Conservation (phyloP, 805 yeast species). For the Barnettozyma vustinii region DNA sequence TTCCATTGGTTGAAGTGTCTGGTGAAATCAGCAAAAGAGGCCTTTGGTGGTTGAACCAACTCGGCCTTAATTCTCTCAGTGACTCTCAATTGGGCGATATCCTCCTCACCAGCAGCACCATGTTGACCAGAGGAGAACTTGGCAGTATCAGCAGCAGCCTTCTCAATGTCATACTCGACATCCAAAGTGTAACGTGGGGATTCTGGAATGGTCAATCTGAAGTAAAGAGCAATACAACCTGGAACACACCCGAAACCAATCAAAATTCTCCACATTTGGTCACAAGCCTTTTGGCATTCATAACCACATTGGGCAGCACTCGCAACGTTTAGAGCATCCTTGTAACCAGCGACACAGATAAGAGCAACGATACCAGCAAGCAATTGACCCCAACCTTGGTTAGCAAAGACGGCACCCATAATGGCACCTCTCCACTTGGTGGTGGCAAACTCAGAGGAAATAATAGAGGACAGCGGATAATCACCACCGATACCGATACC, state of each 20-base stretch:
- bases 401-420: slow-evolving; percentile 94
- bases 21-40: slow-evolving; percentile 69
- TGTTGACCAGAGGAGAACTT: slow-evolving; percentile 44
- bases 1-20: slow-evolving; percentile 80
- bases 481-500: slow-evolving; percentile 99
- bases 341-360: slow-evolving; percentile 72
- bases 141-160: slow-evolving; percentile 51
- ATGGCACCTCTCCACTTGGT: slow-evolving; percentile 98
- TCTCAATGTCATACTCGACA: slow-evolving; percentile 52
- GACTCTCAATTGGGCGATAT: slow-evolving; percentile 39
- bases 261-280: slow-evolving; percentile 91
- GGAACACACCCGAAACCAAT: slow-evolving; percentile 91
- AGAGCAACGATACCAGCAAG: slow-evolving; percentile 81
- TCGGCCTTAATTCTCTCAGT: slow-evolving; percentile 50
- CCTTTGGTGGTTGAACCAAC: slow-evolving; percentile 64
- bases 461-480: slow-evolving; percentile 89
- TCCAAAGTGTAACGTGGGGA: slow-evolving; percentile 89
- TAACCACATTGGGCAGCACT: slow-evolving; percentile 56
- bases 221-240: slow-evolving; percentile 78
- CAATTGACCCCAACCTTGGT: slow-evolving; percentile 96
- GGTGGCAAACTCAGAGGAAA: slow-evolving; percentile 87
- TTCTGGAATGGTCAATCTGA: slow-evolving; percentile 91
- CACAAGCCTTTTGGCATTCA: slow-evolving; percentile 71
- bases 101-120: slow-evolving; percentile 44
- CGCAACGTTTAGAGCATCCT: slow-evolving; percentile 52